These are phyloP conservation scores for Alectoria sarmentosa DNA, from an alignment of 495 filamentous ascomycete genomes.

Conservation along the genomic window DNA sequence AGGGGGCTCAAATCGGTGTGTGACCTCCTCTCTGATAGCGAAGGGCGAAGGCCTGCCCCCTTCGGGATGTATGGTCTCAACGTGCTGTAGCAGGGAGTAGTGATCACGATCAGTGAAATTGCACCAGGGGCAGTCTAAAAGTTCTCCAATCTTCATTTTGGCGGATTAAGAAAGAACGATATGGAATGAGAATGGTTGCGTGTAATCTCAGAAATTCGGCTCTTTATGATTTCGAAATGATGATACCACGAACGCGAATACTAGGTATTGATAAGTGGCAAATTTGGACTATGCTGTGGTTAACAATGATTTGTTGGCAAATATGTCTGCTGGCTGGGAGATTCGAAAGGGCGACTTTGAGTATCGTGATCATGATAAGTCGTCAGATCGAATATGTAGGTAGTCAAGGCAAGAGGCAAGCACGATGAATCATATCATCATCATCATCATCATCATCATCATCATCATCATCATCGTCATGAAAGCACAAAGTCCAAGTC, in stretches of 20 bases:
- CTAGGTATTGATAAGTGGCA: conserved; percentile 5
- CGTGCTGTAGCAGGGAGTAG: conserved; percentile 47
- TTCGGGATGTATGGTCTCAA: conserved; percentile 48
- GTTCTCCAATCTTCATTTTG: conserved; percentile 9
- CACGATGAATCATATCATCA: background rate
- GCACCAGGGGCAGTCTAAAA: conserved; percentile 47
- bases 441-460: background rate
- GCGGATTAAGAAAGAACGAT: background rate
- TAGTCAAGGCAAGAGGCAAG: background rate
- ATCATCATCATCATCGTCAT: background rate
- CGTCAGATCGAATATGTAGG: background rate
- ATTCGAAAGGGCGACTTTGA: background rate
- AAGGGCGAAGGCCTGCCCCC: conserved; percentile 49
- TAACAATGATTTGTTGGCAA: background rate
- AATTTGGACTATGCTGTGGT: background rate
- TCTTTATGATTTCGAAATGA: background rate
- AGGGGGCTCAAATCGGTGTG: background rate
- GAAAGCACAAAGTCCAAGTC: background rate
- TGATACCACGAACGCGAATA: background rate
- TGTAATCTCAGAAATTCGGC: background rate
- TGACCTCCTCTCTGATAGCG: conserved; percentile 32
- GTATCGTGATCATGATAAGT: background rate
- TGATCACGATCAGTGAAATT: conserved; percentile 44
- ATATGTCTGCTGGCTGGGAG: conserved; percentile 4
- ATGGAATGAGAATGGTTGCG: background rate